Conservation (phyloP, 2,329 filamentous ascomycete species). For the Pyrenophora graminea region DNA sequence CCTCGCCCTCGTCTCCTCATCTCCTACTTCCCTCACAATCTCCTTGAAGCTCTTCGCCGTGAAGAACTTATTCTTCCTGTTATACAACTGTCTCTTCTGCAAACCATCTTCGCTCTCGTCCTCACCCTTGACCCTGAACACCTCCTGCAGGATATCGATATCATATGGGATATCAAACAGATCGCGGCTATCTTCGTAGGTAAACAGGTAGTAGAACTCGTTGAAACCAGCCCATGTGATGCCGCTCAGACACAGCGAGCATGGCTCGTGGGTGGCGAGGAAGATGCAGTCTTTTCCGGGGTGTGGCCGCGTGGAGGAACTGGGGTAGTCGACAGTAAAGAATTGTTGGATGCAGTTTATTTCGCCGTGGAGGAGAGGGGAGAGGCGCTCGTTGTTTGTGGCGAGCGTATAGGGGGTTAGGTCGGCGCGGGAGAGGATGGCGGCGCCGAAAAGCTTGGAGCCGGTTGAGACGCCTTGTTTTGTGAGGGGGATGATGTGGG, state of each 20-base stretch:
- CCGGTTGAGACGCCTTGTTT: conserved; percentile 55
- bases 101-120: conserved; percentile 35
- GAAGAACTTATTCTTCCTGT: conserved; percentile 62
- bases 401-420: conserved; percentile 55
- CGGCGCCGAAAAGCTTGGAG: conserved; percentile 62
- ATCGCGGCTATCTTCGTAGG: conserved; percentile 62
- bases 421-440: conserved; percentile 53
- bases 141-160: conserved; percentile 61
- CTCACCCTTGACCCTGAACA: conserved; percentile 56
- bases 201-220: conserved; percentile 63
- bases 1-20: conserved; percentile 7
- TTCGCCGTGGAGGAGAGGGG: conserved; percentile 63
- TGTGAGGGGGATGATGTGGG: conserved; percentile 58
- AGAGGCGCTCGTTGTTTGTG: conserved; percentile 61
- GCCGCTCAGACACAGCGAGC: conserved; percentile 61
- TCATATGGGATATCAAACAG: conserved; percentile 62
- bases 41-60: conserved; percentile 22
- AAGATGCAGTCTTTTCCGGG: conserved; percentile 58
- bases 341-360: conserved; percentile 65
- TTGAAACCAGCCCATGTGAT: conserved; percentile 63
- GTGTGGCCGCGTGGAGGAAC: conserved; percentile 46
- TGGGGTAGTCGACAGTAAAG: conserved; percentile 47
- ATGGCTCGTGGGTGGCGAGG: conserved; percentile 64
- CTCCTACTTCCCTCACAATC: conserved; percentile 24
- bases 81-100: conserved; percentile 54